phyloP scores from a whole-genome alignment of 352 stramenopile genomes.

The Halophytophthora polymorphica region DNA sequence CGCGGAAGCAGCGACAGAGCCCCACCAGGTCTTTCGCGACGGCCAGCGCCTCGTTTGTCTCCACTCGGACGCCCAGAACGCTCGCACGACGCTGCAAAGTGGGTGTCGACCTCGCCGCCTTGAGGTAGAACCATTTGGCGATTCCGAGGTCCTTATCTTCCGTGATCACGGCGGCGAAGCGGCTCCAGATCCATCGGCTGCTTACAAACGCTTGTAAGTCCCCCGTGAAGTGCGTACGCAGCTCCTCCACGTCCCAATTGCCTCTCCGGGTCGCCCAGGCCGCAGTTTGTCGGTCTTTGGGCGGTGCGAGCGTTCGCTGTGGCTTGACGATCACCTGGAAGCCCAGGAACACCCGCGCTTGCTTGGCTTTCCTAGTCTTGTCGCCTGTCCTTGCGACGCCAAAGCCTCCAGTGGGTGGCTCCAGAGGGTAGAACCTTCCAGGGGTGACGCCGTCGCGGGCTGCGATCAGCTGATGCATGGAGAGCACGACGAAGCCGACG shows the following conservation, averaged over 20 bases:
- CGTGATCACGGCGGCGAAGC: slow-evolving; percentile 35
- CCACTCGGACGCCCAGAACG: slow-evolving; percentile 10
- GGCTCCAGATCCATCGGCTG: slow-evolving; percentile 60
- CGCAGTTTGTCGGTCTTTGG: slow-evolving; percentile 5
- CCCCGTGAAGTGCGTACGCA: slow-evolving; percentile 40
- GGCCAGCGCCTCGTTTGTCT: slow-evolving; percentile 10
- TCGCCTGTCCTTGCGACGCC: neutral
- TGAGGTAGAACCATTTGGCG: slow-evolving; percentile 43
- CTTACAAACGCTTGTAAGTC: slow-evolving; percentile 49
- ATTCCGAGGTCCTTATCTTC: slow-evolving; percentile 42
- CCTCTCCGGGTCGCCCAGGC: slow-evolving; percentile 25
- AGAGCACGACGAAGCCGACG: slow-evolving; percentile 40
- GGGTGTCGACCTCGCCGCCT: slow-evolving; percentile 21
- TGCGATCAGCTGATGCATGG: slow-evolving; percentile 36
- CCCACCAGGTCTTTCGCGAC: slow-evolving; percentile 30
- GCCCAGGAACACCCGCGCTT: slow-evolving; percentile 18
- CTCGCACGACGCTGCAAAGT: slow-evolving; percentile 18
- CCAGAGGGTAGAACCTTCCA: slow-evolving; percentile 27
- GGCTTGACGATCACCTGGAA: slow-evolving; percentile 33
- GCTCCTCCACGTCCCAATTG: slow-evolving; percentile 44
- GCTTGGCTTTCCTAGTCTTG: neutral
- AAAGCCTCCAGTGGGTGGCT: neutral
- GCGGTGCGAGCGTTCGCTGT: slow-evolving; percentile 2
- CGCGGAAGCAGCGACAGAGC: slow-evolving; percentile 40
- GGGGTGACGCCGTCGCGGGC: slow-evolving; percentile 10